phyloP scores from a whole-genome alignment of 371 early-diverging fungal species.

The Basidiobolus heterosporus region DNA sequence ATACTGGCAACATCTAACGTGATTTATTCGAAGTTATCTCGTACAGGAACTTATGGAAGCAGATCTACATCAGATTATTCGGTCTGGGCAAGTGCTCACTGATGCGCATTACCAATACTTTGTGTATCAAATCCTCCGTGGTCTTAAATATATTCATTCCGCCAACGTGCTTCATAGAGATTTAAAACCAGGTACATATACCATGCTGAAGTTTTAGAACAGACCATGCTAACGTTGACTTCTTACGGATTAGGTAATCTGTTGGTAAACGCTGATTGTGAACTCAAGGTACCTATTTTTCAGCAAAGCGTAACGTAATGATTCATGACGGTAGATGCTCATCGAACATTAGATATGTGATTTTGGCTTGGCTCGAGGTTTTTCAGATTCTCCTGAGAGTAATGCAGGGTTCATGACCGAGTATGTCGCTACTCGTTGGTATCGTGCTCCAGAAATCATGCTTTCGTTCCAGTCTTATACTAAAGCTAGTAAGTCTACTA shows the following conservation, averaged over 20 bases:
- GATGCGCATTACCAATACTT: conserved; percentile 97
- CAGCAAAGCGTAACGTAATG: background rate
- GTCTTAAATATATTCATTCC: conserved; percentile 93
- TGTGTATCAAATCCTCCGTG: conserved; percentile 91
- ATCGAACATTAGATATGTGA: conserved; percentile 54
- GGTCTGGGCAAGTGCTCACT: conserved; percentile 85
- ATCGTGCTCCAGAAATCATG: conserved; percentile 96
- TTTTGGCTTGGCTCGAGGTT: conserved; percentile 87
- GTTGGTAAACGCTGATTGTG: conserved; percentile 94
- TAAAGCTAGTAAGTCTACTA: conserved; percentile 64
- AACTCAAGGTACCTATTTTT: conserved; percentile 40
- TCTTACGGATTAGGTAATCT: conserved; percentile 40
- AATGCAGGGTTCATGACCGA: conserved; percentile 88
- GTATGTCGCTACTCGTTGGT: conserved; percentile 97
- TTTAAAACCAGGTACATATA: conserved; percentile 71
- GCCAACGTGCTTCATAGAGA: conserved; percentile 97
- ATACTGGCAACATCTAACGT: background rate
- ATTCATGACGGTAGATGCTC: background rate
- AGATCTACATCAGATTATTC: conserved; percentile 93
- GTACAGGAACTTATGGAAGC: conserved; percentile 96
- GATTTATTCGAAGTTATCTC: conserved; percentile 36
- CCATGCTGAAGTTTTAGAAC: background rate
- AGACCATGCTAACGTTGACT: background rate
- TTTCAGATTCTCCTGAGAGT: conserved; percentile 59
- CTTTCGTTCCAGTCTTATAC: conserved; percentile 84